Percentiles rank a stretch among this genome's conserved stretches.
phyloP scores from a whole-genome alignment of 2,329 filamentous ascomycete species.

The Botrytis fragariae region DNA sequence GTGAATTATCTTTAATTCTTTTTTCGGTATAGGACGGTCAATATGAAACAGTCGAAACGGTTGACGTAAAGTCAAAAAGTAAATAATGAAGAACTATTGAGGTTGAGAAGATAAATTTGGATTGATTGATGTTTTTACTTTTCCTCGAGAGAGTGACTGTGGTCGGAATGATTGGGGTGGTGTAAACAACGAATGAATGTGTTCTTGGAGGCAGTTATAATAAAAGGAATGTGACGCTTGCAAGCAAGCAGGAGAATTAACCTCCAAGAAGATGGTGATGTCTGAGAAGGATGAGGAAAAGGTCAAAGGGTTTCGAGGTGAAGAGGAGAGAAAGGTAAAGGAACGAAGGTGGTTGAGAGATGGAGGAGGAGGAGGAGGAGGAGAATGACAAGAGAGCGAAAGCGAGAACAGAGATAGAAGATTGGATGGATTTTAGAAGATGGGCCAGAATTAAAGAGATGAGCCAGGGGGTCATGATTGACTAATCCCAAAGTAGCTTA shows the following conservation, averaged over 20 bases:
- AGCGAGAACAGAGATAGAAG: not conserved
- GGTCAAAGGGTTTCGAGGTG: slow-evolving; percentile 22
- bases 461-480: not conserved
- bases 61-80: not conserved
- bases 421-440: not conserved
- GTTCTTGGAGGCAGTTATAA: not conserved
- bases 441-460: slow-evolving; percentile 9
- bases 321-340: slow-evolving; percentile 24
- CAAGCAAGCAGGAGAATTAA: slow-evolving; percentile 47
- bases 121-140: not conserved
- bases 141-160: slow-evolving; percentile 39
- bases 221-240: slow-evolving; percentile 57
- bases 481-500: slow-evolving; percentile 1
- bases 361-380: slow-evolving; percentile 16
- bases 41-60: not conserved
- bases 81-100: not conserved
- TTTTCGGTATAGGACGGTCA: not conserved
- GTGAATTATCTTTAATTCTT: slow-evolving; percentile 5
- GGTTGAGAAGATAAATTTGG: not conserved
- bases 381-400: not conserved
- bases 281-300: slow-evolving; percentile 32
- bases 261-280: slow-evolving; percentile 22
- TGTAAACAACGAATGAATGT: slow-evolving; percentile 43
- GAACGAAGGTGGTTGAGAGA: slow-evolving; percentile 18
- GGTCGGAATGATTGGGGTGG: slow-evolving; percentile 27